A percentile compares a stretch with the other conserved stretches of the same genome.
phyloP scores from a whole-genome alignment of 2,329 filamentous ascomycete genomes.

The Niveomyces coronatus region DNA sequence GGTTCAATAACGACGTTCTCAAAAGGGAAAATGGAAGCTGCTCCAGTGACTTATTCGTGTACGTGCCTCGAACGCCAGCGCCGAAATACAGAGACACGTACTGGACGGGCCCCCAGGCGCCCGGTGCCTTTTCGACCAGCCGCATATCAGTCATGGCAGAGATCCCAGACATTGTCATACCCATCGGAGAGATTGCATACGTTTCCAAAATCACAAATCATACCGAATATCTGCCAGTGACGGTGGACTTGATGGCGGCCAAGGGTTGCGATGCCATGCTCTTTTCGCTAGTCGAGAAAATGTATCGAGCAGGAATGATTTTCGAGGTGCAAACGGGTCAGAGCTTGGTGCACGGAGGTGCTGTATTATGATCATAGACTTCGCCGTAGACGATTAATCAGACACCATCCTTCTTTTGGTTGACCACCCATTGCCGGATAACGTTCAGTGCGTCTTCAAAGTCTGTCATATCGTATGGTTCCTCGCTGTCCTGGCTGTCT shows the following conservation, averaged over 20 bases:
- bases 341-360: slow-evolving; percentile 1
- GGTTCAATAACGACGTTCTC: slow-evolving; percentile 36
- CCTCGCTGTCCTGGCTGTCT: not conserved
- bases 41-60: slow-evolving; percentile 38
- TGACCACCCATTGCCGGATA: not conserved
- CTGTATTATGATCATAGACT: not conserved
- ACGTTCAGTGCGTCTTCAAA: not conserved
- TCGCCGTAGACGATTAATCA: not conserved
- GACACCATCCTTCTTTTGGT: not conserved
- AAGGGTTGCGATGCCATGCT: slow-evolving; percentile 51
- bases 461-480: not conserved
- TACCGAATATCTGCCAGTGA: slow-evolving; percentile 43
- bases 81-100: slow-evolving; percentile 22
- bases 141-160: slow-evolving; percentile 26
- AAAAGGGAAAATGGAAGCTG: slow-evolving; percentile 28
- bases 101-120: slow-evolving; percentile 30
- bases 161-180: slow-evolving; percentile 31
- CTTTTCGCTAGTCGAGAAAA: slow-evolving; percentile 30
- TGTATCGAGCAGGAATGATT: slow-evolving; percentile 4
- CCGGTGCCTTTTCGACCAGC: slow-evolving; percentile 33
- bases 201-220: slow-evolving; percentile 31
- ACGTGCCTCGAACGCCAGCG: slow-evolving; percentile 25
- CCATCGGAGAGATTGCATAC: slow-evolving; percentile 28
- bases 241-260: slow-evolving; percentile 45
- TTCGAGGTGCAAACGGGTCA: slow-evolving; percentile 2